Conservation (phyloP, 2,329 filamentous ascomycete species). For the Thielaviopsis punctulata region DNA sequence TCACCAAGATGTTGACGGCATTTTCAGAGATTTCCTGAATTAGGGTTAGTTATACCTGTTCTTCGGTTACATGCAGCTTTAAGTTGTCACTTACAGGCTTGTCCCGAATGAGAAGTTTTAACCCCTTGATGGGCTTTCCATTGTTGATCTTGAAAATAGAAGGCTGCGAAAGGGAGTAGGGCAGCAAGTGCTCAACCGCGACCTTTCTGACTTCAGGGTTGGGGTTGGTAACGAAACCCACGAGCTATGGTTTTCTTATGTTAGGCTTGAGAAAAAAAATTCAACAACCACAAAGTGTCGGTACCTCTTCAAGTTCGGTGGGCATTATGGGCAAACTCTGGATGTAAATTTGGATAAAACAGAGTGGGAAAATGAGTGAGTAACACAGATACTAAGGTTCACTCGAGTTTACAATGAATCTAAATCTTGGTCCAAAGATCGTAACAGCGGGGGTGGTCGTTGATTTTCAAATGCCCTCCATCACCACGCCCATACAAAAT, state of each 20-base stretch:
- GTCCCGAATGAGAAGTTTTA: slow-evolving; percentile 76
- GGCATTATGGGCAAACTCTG: slow-evolving; percentile 37
- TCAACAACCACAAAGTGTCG: slow-evolving; percentile 5
- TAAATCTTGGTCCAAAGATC: slow-evolving; percentile 1
- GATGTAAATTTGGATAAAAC: neutral
- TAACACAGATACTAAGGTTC: neutral
- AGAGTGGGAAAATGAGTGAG: neutral
- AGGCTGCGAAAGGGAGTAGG: slow-evolving; percentile 58
- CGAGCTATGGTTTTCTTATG: slow-evolving; percentile 55
- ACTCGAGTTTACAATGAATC: no score
- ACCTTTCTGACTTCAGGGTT: slow-evolving; percentile 80
- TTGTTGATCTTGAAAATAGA: slow-evolving; percentile 70
- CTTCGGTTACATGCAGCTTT: neutral
- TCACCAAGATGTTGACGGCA: slow-evolving; percentile 79
- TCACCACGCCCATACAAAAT: neutral
- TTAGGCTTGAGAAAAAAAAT: no score
- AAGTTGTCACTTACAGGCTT: slow-evolving; percentile 43
- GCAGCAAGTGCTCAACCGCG: slow-evolving; percentile 72
- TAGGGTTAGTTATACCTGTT: slow-evolving; percentile 5
- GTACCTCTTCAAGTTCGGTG: slow-evolving; percentile 60
- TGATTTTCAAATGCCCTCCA: slow-evolving; percentile 1
- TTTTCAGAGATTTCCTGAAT: slow-evolving; percentile 73
- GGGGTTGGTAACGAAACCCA: slow-evolving; percentile 82
- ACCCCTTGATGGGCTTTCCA: slow-evolving; percentile 62
- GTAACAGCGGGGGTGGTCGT: neutral